Evolutionary conservation across 2,329 filamentous ascomycete genomes (phyloP).

Genomic region (Sclerotinia sclerotiorum): DNA sequence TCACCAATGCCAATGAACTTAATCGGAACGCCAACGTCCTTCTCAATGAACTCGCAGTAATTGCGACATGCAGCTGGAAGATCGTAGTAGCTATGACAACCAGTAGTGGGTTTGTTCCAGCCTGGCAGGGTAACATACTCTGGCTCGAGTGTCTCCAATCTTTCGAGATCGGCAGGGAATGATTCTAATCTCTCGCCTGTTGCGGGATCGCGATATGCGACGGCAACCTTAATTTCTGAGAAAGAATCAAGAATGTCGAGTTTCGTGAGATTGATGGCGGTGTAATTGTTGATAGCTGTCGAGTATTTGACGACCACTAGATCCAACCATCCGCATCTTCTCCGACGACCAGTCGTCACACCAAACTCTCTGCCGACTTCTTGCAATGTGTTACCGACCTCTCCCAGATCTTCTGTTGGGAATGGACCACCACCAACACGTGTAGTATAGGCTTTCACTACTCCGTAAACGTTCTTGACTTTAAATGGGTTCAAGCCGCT

Average conservation of each 20-base stretch:
- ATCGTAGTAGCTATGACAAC: conserved; percentile 41
- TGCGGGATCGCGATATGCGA: conserved; percentile 60
- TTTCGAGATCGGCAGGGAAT: conserved; percentile 63
- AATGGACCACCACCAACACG: conserved; percentile 61
- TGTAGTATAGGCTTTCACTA: conserved; percentile 56
- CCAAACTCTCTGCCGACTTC: conserved; percentile 47
- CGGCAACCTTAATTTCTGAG: conserved; percentile 70
- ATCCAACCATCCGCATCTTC: conserved; percentile 60
- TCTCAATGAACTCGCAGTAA: conserved; percentile 43
- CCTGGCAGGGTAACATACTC: conserved; percentile 59
- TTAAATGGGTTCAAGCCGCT: conserved; percentile 60
- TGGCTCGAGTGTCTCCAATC: conserved; percentile 52
- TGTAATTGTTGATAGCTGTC: conserved; percentile 38
- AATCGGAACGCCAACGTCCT: conserved; percentile 61
- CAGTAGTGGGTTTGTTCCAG: conserved; percentile 69
- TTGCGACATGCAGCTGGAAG: conserved; percentile 8
- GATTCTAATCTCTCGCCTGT: conserved; percentile 53
- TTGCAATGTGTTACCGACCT: conserved; percentile 49
- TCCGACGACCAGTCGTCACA: conserved; percentile 55
- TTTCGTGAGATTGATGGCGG: conserved; percentile 59
- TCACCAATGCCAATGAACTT: conserved; percentile 61
- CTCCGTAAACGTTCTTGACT: conserved; percentile 61
- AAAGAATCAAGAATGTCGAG: conserved; percentile 74
- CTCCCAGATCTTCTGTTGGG: conserved; percentile 58
- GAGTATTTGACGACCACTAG: conserved; percentile 59